A percentile compares a stretch with the other conserved stretches of the same genome.
These are phyloP conservation scores for Borovskyia barvae DNA, from an alignment of 208 protist genomes.

Conservation along the genomic window DNA sequence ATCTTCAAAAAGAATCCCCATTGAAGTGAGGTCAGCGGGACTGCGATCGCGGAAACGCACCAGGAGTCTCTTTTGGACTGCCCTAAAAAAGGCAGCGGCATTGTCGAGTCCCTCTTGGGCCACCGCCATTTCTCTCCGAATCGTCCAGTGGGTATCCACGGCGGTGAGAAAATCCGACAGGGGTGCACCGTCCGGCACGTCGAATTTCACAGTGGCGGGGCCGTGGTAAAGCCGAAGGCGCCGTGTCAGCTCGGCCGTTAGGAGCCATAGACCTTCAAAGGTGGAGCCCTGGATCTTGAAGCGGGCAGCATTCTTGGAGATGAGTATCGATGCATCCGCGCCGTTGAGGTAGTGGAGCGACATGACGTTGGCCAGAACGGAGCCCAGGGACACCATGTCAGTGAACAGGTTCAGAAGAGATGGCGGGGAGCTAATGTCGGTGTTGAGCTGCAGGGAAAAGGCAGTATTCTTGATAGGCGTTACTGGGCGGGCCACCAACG, in stretches of 20 bases:
- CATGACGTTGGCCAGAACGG: slow-evolving; percentile 65
- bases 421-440: slow-evolving; percentile 61
- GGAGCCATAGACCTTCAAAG: slow-evolving; percentile 87
- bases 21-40: slow-evolving; percentile 58
- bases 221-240: slow-evolving; percentile 54
- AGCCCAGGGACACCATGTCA: slow-evolving; percentile 54
- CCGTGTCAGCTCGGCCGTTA: slow-evolving; percentile 67
- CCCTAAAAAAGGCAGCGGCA: slow-evolving; percentile 70
- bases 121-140: slow-evolving; percentile 53
- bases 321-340: slow-evolving; percentile 88
- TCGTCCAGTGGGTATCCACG: slow-evolving; percentile 80
- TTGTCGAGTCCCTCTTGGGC: slow-evolving; percentile 41
- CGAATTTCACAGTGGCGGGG: slow-evolving; percentile 26
- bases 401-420: slow-evolving; percentile 81
- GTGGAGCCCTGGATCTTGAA: slow-evolving; percentile 84
- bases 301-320: slow-evolving; percentile 90
- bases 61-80: slow-evolving; percentile 91
- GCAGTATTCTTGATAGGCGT: slow-evolving; percentile 65
- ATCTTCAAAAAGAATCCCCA: slow-evolving; percentile 83
- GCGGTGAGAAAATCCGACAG: slow-evolving; percentile 65
- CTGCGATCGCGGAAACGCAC: slow-evolving; percentile 89
- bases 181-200: slow-evolving; percentile 76
- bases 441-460: slow-evolving; percentile 91
- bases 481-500: slow-evolving; percentile 54
- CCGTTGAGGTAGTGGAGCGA: slow-evolving; percentile 84